Percentiles rank a stretch among this genome's conserved stretches.
phyloP scores from a whole-genome alignment of 163 green algal genomes.

The Prototheca wickerhamii region DNA sequence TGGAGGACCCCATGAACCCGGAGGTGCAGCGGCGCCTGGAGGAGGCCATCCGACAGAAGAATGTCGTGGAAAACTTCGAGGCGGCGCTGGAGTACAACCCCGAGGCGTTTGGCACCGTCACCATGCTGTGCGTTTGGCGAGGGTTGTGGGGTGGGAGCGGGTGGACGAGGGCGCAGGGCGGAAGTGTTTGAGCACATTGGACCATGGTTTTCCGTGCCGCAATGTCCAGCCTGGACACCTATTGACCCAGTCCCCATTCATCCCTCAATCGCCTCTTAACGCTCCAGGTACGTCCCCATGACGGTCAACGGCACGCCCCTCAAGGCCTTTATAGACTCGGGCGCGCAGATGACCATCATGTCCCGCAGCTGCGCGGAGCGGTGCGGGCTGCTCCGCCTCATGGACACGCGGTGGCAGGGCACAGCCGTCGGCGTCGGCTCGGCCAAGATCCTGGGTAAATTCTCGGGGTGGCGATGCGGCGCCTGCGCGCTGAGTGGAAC shows the following conservation, averaged over 20 bases:
- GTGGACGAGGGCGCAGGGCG: neutral
- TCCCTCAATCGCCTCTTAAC: neutral
- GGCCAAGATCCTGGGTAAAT: constrained; percentile 71
- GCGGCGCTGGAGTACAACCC: constrained; percentile 83
- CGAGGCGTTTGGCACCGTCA: constrained; percentile 74
- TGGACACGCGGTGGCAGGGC: constrained; percentile 78
- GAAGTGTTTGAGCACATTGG: neutral
- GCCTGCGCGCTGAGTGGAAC: neutral
- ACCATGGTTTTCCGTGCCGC: neutral
- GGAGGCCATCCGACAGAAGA: constrained; percentile 72
- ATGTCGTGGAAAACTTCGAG: constrained; percentile 82
- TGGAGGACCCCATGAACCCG: constrained; percentile 72
- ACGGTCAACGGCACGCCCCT: constrained; percentile 69
- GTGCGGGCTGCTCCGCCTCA: constrained; percentile 66
- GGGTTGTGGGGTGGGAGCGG: neutral
- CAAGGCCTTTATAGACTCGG: constrained; percentile 93
- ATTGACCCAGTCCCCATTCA: neutral
- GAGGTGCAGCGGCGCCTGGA: constrained; percentile 76
- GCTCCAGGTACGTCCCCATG: constrained; percentile 78
- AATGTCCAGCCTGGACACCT: neutral
- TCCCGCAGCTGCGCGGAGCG: constrained; percentile 49
- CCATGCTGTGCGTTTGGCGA: constrained; percentile 65
- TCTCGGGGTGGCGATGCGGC: neutral
- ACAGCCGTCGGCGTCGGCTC: constrained; percentile 82
- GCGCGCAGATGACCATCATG: constrained; percentile 84